Evolutionary conservation across 2,329 filamentous ascomycete species (phyloP).

Genomic region (Trichophyton verrucosum): DNA sequence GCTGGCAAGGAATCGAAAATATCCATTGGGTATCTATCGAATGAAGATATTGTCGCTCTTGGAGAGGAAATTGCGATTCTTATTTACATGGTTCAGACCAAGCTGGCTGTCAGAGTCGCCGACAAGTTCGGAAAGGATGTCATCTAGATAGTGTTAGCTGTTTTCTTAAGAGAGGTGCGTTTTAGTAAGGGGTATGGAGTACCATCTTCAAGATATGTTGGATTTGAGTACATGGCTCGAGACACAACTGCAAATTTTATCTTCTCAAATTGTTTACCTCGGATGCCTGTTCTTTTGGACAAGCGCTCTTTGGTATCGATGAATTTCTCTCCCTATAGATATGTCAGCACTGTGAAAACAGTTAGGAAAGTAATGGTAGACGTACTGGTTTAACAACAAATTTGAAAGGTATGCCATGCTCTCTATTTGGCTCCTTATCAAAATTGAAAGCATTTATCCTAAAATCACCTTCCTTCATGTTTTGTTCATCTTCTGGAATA

Average conservation of each 20-base stretch:
- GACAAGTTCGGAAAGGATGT: constrained; percentile 42
- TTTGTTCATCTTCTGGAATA: constrained; percentile 56
- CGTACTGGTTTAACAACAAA: constrained; percentile 71
- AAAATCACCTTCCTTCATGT: constrained; percentile 51
- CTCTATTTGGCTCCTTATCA: constrained; percentile 72
- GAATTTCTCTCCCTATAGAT: constrained; percentile 62
- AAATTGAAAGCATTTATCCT: constrained; percentile 81
- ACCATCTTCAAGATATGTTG: constrained; percentile 81
- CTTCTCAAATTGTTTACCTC: constrained; percentile 97
- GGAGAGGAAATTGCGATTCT: constrained; percentile 46
- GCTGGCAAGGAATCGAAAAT: not conserved
- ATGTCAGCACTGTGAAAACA: not conserved
- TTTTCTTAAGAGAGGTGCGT: not conserved
- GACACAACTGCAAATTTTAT: constrained; percentile 85
- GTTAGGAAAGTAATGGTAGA: constrained; percentile 6
- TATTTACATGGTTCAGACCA: constrained; percentile 52
- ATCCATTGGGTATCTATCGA: constrained; percentile 30
- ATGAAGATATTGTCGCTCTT: constrained; percentile 54
- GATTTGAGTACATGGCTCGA: constrained; percentile 58
- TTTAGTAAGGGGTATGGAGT: constrained; percentile 24
- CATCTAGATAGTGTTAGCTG: constrained; percentile 22
- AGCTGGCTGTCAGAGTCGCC: constrained; percentile 74
- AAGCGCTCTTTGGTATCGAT: constrained; percentile 88
- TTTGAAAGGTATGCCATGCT: constrained; percentile 82
- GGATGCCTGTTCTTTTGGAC: constrained; percentile 82